Conservation (phyloP, 192 early-diverging fungal species). For the Entophlyctis luteolus region DNA sequence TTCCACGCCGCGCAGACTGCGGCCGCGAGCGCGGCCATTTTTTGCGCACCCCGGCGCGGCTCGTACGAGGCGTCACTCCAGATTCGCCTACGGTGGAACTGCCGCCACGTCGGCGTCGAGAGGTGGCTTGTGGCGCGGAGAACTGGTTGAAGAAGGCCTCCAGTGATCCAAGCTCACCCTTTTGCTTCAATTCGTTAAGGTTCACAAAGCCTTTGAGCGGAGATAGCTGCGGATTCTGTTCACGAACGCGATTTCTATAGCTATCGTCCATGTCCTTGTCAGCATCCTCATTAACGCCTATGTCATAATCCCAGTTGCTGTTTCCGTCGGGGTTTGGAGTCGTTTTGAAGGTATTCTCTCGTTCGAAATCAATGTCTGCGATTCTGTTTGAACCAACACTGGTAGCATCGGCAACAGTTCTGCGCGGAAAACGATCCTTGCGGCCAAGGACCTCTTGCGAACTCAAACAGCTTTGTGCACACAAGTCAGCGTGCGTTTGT, state of each 20-base stretch:
- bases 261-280: neutral
- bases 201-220: slow-evolving; percentile 21
- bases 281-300: neutral
- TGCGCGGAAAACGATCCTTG: neutral
- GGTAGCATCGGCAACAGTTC: no score
- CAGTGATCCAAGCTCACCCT: neutral
- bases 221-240: neutral
- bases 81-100: neutral
- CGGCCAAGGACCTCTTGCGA: neutral
- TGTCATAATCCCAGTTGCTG: neutral
- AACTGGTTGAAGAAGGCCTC: slow-evolving; percentile 13
- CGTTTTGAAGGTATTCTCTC: neutral
- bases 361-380: neutral
- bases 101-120: neutral
- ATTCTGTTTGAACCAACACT: neutral
- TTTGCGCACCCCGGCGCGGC: neutral
- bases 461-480: neutral
- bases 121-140: neutral
- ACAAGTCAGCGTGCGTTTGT: neutral
- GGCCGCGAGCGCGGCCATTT: neutral
- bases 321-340: neutral
- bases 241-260: neutral
- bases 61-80: neutral
- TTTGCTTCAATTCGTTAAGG: neutral
- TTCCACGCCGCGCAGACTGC: neutral